These are phyloP conservation scores for Crotalaria pallida DNA, from an alignment of 306 rosid genomes.

Conservation along the genomic window DNA sequence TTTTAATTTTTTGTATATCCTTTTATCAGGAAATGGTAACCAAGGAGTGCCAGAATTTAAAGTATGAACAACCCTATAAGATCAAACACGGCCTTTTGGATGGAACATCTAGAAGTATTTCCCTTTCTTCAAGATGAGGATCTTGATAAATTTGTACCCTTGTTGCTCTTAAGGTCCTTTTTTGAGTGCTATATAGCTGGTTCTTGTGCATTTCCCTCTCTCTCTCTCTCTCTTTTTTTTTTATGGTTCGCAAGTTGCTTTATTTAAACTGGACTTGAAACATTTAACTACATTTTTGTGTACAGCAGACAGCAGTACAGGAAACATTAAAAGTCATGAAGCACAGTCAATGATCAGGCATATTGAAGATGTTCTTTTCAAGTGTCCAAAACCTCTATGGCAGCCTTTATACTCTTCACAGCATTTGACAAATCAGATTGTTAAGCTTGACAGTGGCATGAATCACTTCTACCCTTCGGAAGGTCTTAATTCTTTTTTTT, in stretches of 20 bases:
- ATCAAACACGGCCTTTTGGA: conserved; percentile 74
- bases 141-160: conserved; percentile 72
- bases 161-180: conserved; percentile 79
- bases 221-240: conserved; percentile 12
- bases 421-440: conserved; percentile 65
- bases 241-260: conserved; percentile 10
- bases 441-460: conserved; percentile 71
- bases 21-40: conserved; percentile 68
- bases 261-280: conserved; percentile 8
- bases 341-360: conserved; percentile 64
- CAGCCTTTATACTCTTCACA: conserved; percentile 77
- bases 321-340: conserved; percentile 71
- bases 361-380: conserved; percentile 63
- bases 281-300: neutral
- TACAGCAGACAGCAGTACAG: too few species aligned
- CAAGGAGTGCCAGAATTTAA: conserved; percentile 73
- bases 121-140: conserved; percentile 74
- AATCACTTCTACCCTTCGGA: conserved; percentile 63
- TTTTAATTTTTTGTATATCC: neutral
- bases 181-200: conserved; percentile 79
- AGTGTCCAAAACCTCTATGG: conserved; percentile 52
- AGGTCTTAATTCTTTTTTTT: conserved; percentile 93
- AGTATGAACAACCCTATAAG: conserved; percentile 85
- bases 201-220: conserved; percentile 18
- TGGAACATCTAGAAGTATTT: conserved; percentile 69